Conservation (phyloP, 257 asterid genomes). For the Primulina tabacum region DNA sequence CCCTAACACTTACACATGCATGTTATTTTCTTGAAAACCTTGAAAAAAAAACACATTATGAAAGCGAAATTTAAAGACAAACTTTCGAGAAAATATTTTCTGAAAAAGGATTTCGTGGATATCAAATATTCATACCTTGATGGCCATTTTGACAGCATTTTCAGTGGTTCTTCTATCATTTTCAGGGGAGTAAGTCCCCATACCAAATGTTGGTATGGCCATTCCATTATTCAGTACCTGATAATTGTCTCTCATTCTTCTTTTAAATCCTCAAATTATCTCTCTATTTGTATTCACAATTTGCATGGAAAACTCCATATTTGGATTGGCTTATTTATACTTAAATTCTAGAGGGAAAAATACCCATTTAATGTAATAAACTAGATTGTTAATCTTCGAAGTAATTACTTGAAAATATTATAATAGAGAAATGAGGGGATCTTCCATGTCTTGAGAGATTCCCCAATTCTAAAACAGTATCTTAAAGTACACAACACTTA, state of each 20-base stretch:
- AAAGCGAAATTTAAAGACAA: too few species aligned
- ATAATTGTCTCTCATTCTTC: slow-evolving; percentile 49
- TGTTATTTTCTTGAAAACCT: neutral
- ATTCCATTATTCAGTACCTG: slow-evolving; percentile 71
- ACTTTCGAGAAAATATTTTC: neutral
- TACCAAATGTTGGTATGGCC: slow-evolving; percentile 57
- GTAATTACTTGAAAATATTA: slow-evolving; percentile 18
- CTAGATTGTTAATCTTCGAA: slow-evolving; percentile 33
- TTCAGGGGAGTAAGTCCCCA: slow-evolving; percentile 73
- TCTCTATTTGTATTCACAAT: slow-evolving; percentile 12
- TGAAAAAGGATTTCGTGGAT: too few species aligned
- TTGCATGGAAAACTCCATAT: slow-evolving; percentile 29
- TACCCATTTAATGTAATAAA: slow-evolving; percentile 23
- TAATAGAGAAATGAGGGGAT: slow-evolving; percentile 1
- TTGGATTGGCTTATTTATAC: slow-evolving; percentile 30
- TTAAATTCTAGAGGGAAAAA: slow-evolving; percentile 46
- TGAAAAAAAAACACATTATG: neutral
- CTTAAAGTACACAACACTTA: slow-evolving; percentile 1
- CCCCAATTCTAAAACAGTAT: neutral
- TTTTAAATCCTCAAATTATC: neutral
- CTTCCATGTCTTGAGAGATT: slow-evolving; percentile 26
- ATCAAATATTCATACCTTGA: slow-evolving; percentile 44
- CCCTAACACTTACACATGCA: neutral
- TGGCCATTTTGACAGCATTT: slow-evolving; percentile 59
- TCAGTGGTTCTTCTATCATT: slow-evolving; percentile 54